phyloP scores from a whole-genome alignment of 139 green algal genomes.

The Medakamo hakoo region DNA sequence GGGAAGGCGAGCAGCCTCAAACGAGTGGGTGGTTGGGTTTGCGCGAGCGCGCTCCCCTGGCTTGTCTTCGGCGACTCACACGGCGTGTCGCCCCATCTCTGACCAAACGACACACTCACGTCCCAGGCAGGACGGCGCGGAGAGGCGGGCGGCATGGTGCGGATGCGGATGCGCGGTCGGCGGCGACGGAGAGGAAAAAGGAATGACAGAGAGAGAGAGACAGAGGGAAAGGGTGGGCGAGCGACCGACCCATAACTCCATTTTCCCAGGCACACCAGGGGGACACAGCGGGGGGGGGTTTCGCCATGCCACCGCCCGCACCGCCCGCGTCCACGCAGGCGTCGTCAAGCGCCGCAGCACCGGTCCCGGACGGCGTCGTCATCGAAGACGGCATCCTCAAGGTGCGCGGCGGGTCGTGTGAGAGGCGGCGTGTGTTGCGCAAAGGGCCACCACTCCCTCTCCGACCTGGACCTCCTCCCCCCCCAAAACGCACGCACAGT shows the following conservation, averaged over 20 bases:
- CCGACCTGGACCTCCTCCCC: background rate
- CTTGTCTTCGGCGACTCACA: no score
- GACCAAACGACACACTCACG: slow-evolving; percentile 1
- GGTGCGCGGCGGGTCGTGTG: background rate
- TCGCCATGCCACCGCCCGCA: no score
- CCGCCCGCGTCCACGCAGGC: no score
- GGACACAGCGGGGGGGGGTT: no score
- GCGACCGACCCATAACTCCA: no score
- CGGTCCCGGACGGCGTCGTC: background rate
- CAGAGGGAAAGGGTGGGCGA: background rate
- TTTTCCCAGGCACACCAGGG: no score
- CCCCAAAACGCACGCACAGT: slow-evolving; percentile 7
- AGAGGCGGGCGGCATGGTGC: background rate
- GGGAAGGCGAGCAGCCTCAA: background rate
- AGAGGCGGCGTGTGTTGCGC: background rate
- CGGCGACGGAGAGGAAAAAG: no score
- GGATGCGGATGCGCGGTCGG: background rate
- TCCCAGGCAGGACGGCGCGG: background rate
- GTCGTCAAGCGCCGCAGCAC: no score
- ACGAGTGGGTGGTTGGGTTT: no score
- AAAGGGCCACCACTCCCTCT: background rate
- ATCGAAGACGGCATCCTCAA: slow-evolving; percentile 8
- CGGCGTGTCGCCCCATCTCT: no score
- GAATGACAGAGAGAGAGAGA: no score
- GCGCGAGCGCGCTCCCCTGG: no score